Conservation (phyloP, 768 basidiomycete species). For the Boletus huronensis region DNA sequence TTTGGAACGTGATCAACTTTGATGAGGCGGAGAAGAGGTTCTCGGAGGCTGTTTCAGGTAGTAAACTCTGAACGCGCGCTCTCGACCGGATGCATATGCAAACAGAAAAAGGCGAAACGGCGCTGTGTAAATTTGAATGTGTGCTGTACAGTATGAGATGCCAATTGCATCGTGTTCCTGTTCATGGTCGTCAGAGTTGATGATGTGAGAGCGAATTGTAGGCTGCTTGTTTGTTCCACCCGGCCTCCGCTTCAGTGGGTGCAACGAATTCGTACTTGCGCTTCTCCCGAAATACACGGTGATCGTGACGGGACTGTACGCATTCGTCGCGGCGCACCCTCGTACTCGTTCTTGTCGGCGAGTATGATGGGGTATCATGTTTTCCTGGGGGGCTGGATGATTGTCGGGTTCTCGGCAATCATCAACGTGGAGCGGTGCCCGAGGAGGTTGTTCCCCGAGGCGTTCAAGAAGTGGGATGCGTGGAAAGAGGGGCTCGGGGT, state of each 20-base stretch:
- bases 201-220: too few relatives aligned
- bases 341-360: not conserved
- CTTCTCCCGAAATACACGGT: not conserved
- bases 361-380: not conserved
- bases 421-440: not conserved
- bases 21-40: slow-evolving; percentile 72
- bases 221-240: too few relatives aligned
- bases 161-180: too few relatives aligned
- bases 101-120: not conserved
- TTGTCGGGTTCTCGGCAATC: too few relatives aligned
- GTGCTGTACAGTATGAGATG: too few relatives aligned
- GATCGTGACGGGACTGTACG: not conserved
- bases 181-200: too few relatives aligned
- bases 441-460: not conserved
- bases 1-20: slow-evolving; percentile 70
- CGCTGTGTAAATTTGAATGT: not conserved
- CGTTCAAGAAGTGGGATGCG: slow-evolving; percentile 12
- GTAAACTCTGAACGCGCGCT: slow-evolving; percentile 34
- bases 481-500: slow-evolving; percentile 11
- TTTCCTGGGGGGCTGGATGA: not conserved
- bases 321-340: too few relatives aligned
- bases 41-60: slow-evolving; percentile 33
- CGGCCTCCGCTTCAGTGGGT: too few relatives aligned
- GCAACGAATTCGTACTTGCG: not conserved
- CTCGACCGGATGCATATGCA: not conserved